Evolutionary conservation across 805 yeast species (phyloP), one percentile per base, ranked within the genome.

Genomic region (Sugiyamaella valdiviana): DNA sequence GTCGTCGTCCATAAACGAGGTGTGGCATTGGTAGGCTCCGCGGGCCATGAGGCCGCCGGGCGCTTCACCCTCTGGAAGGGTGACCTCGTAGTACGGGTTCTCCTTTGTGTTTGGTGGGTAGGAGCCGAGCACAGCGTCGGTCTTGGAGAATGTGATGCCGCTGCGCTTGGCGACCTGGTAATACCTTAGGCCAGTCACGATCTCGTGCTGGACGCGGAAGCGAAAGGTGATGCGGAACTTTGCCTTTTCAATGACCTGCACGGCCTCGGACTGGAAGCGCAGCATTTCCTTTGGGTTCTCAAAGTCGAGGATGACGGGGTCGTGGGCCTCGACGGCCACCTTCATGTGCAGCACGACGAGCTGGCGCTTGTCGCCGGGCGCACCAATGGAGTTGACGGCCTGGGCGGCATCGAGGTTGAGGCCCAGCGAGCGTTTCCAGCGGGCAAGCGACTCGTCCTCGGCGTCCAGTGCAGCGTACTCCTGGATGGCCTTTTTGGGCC

Each of bases 361-460:
- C 56, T 78, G 77, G 49, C 96, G 76, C 44, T 72, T 73, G 63
- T 87, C 95, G 23, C 82, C 85, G 3, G 85, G 76, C 45, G 75
- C 80, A 22, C 63, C 65, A 80, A 80, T 12, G 85, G 90, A 54
- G 80, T 64, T 67, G 51, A 80, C 81, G 7, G 79, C 74, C 44
- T 80, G 67, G 50, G 43, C 46, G 15, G 48, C 39, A 14, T 48
- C 44, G 36, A 46, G 19, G 21, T 41, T 36, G n/a, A 89, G 70
- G 0, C 97, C 97, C 26, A 89, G 70, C 1, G 95, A 85, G 49
- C 81, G 85, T 66, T 90, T 90, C 97, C 97, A 89, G 66, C 85
- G 86, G 53, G 83, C 85, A 54, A 89, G 73, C 15, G 95, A 83
- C 66, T 87, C 96, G 64, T 89, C 97, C 58, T 88, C 85, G 10